phyloP scores from a whole-genome alignment of 129 eudicot species.

The Calendula officinalis region DNA sequence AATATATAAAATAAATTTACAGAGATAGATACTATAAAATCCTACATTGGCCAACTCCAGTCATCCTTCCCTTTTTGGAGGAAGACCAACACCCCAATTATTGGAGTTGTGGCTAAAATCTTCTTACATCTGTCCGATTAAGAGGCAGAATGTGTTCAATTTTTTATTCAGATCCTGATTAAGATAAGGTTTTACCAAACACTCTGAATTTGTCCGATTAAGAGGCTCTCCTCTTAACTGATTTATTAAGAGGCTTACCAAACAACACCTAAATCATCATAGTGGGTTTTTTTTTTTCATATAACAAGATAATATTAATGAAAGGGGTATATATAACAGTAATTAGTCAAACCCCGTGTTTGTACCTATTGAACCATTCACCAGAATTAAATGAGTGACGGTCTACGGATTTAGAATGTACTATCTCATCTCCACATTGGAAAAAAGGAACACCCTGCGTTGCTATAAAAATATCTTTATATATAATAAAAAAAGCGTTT shows the following conservation, averaged over 20 bases:
- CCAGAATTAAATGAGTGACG: constrained; percentile 88
- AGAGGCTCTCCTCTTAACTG: too few species aligned
- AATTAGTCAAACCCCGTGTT: too few species aligned
- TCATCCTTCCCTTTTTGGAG: constrained; percentile 87
- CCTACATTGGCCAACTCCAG: constrained; percentile 86
- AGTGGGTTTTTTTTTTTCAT: too few species aligned
- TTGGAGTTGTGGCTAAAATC: constrained; percentile 85
- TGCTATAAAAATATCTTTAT: too few species aligned
- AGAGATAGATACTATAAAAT: constrained; percentile 13
- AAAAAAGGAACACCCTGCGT: constrained; percentile 88
- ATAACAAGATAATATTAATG: neutral
- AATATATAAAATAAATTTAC: neutral
- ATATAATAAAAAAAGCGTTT: too few species aligned
- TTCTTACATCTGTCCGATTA: too few species aligned
- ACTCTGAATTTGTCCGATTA: too few species aligned
- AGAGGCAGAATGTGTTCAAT: too few species aligned
- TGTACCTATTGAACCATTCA: constrained; percentile 90
- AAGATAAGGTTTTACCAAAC: too few species aligned
- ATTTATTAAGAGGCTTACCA: too few species aligned
- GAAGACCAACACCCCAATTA: constrained; percentile 99
- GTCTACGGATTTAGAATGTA: constrained; percentile 92
- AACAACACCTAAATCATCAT: too few species aligned
- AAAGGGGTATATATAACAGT: too few species aligned
- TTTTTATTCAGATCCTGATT: neutral
- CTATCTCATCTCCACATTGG: constrained; percentile 93